Base-by-base conservation (phyloP, 1,284 basidiomycete genomes). In the Trichosporon ovoides region DNA sequence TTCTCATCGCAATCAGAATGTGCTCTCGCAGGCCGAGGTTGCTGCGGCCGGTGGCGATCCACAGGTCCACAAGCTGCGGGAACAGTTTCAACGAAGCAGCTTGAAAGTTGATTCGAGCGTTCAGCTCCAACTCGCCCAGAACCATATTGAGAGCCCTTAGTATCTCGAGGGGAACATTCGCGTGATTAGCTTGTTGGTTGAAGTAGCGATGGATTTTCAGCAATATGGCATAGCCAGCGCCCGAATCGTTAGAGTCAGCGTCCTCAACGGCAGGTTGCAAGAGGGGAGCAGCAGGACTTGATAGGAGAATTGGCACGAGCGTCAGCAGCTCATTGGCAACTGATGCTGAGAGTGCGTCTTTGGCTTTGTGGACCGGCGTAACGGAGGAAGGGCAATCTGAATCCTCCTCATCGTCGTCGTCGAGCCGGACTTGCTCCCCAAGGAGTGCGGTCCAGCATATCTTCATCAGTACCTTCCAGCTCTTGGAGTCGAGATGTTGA, bases 381-480 rank as follows among this genome's bases (percentile, higher is more conserved):
- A 62, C 60, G 20, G 75, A 70, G 28, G 37, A 12, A 28, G 63
- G 59, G 34, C 60, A 58, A 1, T 63, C 71, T 6, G 60, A 59
- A 22, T 54, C 31, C 6, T 9, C 28, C 28, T n/a, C n/a, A n/a
- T n/a, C n/a, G n/a, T 55, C 71, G 19, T 64, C 62, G 31, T 69
- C 66, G 7, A 66, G 57, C n/a, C 63, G 37, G 28, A 92, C 72
- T 0, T 81, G 79, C 66, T 88, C 85, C 12, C 82, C 84, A 1
- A 94, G 78, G 7, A 91, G 78, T 2, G 84, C 82, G 61, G 90
- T 88, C 79, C 93, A 93, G 55, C 84, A 85, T 35, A 91, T 75
- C 50, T 84, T 82, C 37, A 88, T 82, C 24, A 91, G 75, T 19
- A 77, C 77, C 10, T 85, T 73, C 94, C 94, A 98, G 40, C 74